Evolutionary conservation across 148 eudicot genomes (phyloP), one percentile per base, ranked within the genome.

Genomic region (Silene conica): DNA sequence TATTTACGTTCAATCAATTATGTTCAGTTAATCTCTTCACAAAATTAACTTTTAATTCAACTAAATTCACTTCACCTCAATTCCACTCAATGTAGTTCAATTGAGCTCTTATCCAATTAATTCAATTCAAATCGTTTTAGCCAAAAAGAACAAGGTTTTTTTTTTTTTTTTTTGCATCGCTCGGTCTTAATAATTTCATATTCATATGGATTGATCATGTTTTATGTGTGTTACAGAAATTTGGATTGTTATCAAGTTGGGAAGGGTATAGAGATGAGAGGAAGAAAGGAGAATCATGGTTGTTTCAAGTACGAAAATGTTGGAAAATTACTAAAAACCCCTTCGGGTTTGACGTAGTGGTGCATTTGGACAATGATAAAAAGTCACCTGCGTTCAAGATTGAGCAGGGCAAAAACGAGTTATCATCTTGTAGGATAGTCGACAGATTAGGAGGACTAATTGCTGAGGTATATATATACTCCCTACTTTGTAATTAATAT

Each of bases 381-480:
- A 67, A 26, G 38, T 72, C 75, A 8, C 41, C 79, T 3, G 10
- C 41, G 3, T 70, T 72, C 50, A 77, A 76, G 67, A 78, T 83
- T 8, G 80, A 68, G 68, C 72, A 69, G 60, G 64, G 63, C 73
- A 77, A 63, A 70, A 67, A 7, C 55, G 70, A 69, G 11, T 25
- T 58, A 28, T 65, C 81, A 19, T 57, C 76, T 0, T 77, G 78
- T 50, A 80, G 60, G 31, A 83, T 85, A 8, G 77, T 78, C 19
- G 82, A 85, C 57, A 38, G 26, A 67, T 34, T 63, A 10, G 88
- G 85, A 56, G 80, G 78, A 0, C 73, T 69, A 8, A 63, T 83
- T 48, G 88, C 88, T 22, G 88, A 85, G 82, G 86, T 81, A 15
- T 26, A 26, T 26, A 26, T 26, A n/a, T n/a, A n/a, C n/a, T n/a